Base-by-base conservation (phyloP, 2,329 filamentous ascomycete species). In the Alternaria postmessia region DNA sequence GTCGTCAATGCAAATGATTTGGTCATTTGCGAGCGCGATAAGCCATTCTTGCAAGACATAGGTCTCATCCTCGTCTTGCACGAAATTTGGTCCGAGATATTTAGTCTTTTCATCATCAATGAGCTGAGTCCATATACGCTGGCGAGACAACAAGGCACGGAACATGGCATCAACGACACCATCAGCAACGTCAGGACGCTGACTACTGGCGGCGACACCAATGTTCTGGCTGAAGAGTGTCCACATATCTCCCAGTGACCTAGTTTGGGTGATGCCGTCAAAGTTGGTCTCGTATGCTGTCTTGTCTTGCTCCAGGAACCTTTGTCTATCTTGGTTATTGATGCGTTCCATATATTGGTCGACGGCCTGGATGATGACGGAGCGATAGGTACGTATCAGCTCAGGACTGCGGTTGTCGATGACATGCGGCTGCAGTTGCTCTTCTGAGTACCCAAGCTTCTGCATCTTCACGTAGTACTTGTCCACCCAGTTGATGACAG, bases 281-380 rank as follows among this genome's bases (percentile, higher is more conserved):
- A 94, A 89, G 32, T 75, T 75, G 54, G 64, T 88, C 75, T 97
- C 93, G 64, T 97, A 84, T 74, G 94, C 92, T 71, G 93, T 91
- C 60, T 89, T 85, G 68, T 88, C 89, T 64, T 94, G 89, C 57
- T 93, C 89, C 48, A 88, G 83, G 78, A 99, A 96, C 68, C 92
- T 90, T 70, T 89, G 90, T 73, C 86, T 87, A 79, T 99, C 96
- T 44, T 92, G 89, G 8, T 84, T 85, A 71, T 92, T 93, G 78
- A 99, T 97, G 59, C 93, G 89, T 65, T 96, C 92, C 85, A 98
- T 96, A 94, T 95, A 99, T 81, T 98, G 92, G 77, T 97, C 94
- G 60, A 99, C 89, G 62, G 93, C 94, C 75, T 91, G 92, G 80
- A 97, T 95, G 78, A 99, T 98, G 75, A 98, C 90, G 75, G 93